Percentiles rank a stretch among this genome's conserved stretches.
phyloP scores from a whole-genome alignment of 2,329 filamentous ascomycete genomes.

The Trichoderma polysporum region DNA sequence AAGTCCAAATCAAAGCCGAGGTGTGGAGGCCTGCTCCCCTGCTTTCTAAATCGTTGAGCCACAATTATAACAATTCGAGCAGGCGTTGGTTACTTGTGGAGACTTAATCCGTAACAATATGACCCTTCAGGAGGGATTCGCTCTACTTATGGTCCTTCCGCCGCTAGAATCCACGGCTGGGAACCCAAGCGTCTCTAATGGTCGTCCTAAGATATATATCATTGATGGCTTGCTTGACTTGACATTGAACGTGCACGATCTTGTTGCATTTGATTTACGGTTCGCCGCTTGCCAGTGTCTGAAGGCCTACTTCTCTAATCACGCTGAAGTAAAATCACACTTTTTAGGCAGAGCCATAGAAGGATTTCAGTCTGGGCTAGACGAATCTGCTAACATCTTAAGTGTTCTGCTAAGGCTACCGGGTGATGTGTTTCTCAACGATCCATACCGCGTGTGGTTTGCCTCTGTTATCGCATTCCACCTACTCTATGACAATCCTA shows the following conservation, averaged over 20 bases:
- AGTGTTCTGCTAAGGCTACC: slow-evolving; percentile 74
- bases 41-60: background rate
- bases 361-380: slow-evolving; percentile 72
- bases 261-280: slow-evolving; percentile 73
- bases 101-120: slow-evolving; percentile 84
- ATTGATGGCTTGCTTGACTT: slow-evolving; percentile 91
- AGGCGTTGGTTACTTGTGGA: slow-evolving; percentile 81
- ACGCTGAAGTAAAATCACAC: slow-evolving; percentile 77
- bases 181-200: slow-evolving; percentile 47
- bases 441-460: slow-evolving; percentile 89
- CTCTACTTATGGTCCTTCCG: slow-evolving; percentile 74
- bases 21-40: slow-evolving; percentile 42
- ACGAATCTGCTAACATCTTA: slow-evolving; percentile 85
- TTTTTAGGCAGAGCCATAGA: slow-evolving; percentile 88
- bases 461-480: slow-evolving; percentile 85
- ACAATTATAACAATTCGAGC: slow-evolving; percentile 24
- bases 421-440: slow-evolving; percentile 59
- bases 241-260: slow-evolving; percentile 65
- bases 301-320: slow-evolving; percentile 85
- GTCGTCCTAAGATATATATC: slow-evolving; percentile 71
- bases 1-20: slow-evolving; percentile 78
- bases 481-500: slow-evolving; percentile 74
- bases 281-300: slow-evolving; percentile 86
- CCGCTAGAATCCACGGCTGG: slow-evolving; percentile 41
- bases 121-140: slow-evolving; percentile 82